Evolutionary conservation across 495 filamentous ascomycete genomes (phyloP).

Genomic region (Physcia stellaris): DNA sequence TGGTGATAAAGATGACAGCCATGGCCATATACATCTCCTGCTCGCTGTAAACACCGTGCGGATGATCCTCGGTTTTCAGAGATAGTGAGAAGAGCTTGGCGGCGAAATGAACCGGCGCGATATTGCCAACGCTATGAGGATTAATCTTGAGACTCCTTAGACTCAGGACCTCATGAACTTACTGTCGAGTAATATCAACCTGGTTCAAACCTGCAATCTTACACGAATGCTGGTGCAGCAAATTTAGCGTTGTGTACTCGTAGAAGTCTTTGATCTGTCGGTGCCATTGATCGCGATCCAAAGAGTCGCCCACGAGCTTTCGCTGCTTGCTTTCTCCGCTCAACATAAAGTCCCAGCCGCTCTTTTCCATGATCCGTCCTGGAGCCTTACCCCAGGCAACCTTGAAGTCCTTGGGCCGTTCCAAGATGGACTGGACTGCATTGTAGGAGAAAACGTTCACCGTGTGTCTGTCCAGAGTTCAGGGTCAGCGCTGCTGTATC

Average conservation of each 20-base stretch:
- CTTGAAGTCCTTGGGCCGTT: slow-evolving; percentile 48
- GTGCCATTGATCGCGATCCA: slow-evolving; percentile 35
- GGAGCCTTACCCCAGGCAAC: slow-evolving; percentile 46
- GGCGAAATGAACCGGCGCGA: slow-evolving; percentile 59
- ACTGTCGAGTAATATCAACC: slow-evolving; percentile 65
- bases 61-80: slow-evolving; percentile 53
- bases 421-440: slow-evolving; percentile 49
- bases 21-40: slow-evolving; percentile 71
- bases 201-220: slow-evolving; percentile 43
- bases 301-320: slow-evolving; percentile 27
- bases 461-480: no score
- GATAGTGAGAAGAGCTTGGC: slow-evolving; percentile 60
- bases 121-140: slow-evolving; percentile 57
- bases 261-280: slow-evolving; percentile 41
- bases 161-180: slow-evolving; percentile 11
- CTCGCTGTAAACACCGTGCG: slow-evolving; percentile 59
- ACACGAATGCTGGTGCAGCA: slow-evolving; percentile 53
- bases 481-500: no score
- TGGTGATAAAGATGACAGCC: slow-evolving; percentile 45
- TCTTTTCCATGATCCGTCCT: slow-evolving; percentile 38
- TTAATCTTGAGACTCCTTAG: slow-evolving; percentile 2
- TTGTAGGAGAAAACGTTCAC: slow-evolving; percentile 46
- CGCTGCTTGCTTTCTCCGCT: slow-evolving; percentile 38
- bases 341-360: slow-evolving; percentile 41
- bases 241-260: slow-evolving; percentile 44